phyloP scores from a whole-genome alignment of 202 grass and related monocot genomes.

The Carex sylvatica region DNA sequence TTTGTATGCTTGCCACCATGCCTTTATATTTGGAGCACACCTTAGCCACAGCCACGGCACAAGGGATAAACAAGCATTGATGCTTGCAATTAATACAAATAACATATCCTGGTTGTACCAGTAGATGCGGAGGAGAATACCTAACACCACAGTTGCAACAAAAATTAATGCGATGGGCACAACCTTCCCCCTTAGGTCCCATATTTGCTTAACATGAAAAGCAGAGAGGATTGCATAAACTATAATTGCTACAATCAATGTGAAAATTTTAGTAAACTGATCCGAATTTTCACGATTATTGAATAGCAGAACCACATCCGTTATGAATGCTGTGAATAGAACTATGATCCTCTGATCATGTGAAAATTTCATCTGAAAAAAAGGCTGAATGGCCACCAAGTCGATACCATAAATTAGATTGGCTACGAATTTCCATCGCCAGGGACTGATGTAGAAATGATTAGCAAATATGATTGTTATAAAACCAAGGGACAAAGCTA shows the following conservation, averaged over 20 bases:
- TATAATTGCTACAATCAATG: neutral
- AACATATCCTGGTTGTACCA: neutral
- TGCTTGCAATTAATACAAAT: neutral
- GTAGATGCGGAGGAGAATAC: neutral
- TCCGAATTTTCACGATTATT: neutral
- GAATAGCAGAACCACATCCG: neutral
- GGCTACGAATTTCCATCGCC: neutral
- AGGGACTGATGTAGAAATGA: neutral
- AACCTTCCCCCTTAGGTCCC: neutral
- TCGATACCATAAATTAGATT: neutral
- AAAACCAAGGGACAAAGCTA: neutral
- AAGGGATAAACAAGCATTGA: neutral
- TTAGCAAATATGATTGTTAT: neutral
- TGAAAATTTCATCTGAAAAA: neutral
- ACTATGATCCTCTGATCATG: neutral
- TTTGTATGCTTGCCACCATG: neutral
- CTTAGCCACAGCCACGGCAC: slow-evolving; percentile 19
- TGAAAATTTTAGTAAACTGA: neutral
- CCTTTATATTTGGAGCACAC: neutral
- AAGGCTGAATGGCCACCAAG: neutral
- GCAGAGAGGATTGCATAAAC: neutral
- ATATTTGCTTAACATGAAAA: slow-evolving; percentile 15
- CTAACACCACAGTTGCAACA: neutral
- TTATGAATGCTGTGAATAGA: slow-evolving; percentile 3
- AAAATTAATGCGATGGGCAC: neutral